Conservation (phyloP, 1,284 basidiomycete species). For the Grifola frondosa region DNA sequence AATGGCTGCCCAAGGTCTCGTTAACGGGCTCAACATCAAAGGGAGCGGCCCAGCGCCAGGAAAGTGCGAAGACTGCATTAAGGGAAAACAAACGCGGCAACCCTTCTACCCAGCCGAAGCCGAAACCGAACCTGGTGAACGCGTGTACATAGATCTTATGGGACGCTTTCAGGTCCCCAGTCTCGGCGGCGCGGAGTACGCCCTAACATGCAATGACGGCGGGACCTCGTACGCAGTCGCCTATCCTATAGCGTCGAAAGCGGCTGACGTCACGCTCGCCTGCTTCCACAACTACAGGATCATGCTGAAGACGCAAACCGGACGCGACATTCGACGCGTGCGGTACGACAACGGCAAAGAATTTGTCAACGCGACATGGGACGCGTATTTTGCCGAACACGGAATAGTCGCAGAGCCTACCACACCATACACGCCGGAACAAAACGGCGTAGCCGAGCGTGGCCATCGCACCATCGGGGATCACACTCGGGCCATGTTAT, state of each 20-base stretch:
- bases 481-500: constrained; percentile 21
- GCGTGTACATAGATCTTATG: constrained; percentile 19
- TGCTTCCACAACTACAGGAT: constrained; percentile 2
- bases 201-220: constrained; percentile 12
- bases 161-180: too few species aligned
- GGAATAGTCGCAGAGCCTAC: constrained; percentile 19
- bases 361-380: constrained; percentile 6
- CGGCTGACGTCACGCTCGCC: constrained; percentile 2
- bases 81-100: constrained; percentile 18
- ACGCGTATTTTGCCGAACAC: not conserved
- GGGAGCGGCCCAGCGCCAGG: not conserved
- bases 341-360: constrained; percentile 11
- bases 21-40: constrained; percentile 16
- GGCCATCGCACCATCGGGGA: constrained; percentile 31
- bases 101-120: constrained; percentile 10
- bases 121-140: too few species aligned
- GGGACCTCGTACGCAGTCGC: constrained; percentile 4
- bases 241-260: constrained; percentile 13
- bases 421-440: constrained; percentile 15
- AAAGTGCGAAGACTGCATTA: constrained; percentile 11
- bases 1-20: constrained; percentile 12
- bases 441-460: constrained; percentile 29
- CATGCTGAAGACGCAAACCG: constrained; percentile 18
- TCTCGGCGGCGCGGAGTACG: too few species aligned
- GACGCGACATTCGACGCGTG: constrained; percentile 4